Evolutionary conservation across 2,329 filamentous ascomycete species (phyloP).

Genomic region (Sporothrix protearum): DNA sequence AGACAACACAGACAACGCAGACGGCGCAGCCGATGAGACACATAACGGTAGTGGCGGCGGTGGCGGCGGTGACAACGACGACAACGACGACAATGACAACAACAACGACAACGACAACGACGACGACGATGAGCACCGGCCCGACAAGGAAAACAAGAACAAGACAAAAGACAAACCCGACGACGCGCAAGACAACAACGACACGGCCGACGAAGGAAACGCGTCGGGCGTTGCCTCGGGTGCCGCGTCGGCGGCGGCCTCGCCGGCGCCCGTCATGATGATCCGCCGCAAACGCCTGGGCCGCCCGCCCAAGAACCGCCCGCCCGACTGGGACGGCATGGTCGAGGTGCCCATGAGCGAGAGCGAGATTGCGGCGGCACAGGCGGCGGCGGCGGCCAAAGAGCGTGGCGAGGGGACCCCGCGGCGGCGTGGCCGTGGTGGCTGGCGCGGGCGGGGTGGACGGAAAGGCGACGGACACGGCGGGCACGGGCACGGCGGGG

Average conservation of each 20-base stretch:
- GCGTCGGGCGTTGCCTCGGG: conserved; percentile 38
- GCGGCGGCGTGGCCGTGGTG: conserved; percentile 62
- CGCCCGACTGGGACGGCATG: conserved; percentile 70
- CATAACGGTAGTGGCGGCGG: conserved; percentile 55
- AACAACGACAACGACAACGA: too few relatives aligned
- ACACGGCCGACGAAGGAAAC: conserved; percentile 45
- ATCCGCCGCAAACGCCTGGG: conserved; percentile 76
- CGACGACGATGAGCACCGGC: conserved; percentile 29
- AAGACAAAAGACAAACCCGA: too few relatives aligned
- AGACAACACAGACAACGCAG: conserved; percentile 39
- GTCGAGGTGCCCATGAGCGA: conserved; percentile 54
- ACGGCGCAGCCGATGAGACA: conserved; percentile 43
- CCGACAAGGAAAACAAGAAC: conserved; percentile 34
- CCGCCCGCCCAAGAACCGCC: conserved; percentile 78
- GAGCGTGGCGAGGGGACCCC: conserved; percentile 44
- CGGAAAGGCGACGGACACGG: conserved; percentile 56
- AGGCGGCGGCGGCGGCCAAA: conserved; percentile 16
- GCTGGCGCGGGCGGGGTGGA: conserved; percentile 66
- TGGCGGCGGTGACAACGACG: conserved; percentile 39
- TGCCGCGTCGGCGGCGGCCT: background rate
- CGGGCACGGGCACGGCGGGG: conserved; percentile 50
- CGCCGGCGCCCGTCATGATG: conserved; percentile 56
- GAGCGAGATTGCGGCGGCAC: conserved; percentile 25
- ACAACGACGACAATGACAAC: conserved; percentile 40
- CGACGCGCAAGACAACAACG: conserved; percentile 42